Evolutionary conservation across 768 basidiomycete species (phyloP), one percentile per base, ranked within the genome.

Genomic region (Tulasnella calospora): DNA sequence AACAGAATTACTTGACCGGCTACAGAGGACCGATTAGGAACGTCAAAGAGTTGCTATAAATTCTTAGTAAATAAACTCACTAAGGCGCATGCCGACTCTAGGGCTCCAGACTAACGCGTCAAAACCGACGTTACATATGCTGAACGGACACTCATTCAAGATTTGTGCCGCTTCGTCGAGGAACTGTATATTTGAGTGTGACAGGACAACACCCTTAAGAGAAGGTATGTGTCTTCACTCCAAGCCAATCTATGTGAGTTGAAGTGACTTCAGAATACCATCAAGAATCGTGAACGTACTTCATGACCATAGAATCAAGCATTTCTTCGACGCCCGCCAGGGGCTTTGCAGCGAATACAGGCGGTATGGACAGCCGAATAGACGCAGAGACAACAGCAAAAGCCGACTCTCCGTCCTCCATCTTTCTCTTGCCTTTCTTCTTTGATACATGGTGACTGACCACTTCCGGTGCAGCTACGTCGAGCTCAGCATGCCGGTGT

Each of bases 221-320:
- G 94, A 89, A 67, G 93, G 92, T 78, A 94, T 90, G 84, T 98
- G 95, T 86, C 96, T 98, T 67, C 61, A 67, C 61, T 67, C 61
- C 61, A 61, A 61, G 30, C 8, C 57, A 67, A 67, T 35, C 30
- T 6, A 67, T 67, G 30, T 67, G 46, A 76, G 40, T 57, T 47
- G 33, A 30, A 44, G 17, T 23, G n/a, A 5, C 35, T 79, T 10
- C 12, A 44, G 38, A 67, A 51, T 12, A 57, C 35, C 23, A 21
- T 23, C 41, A 33, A 35, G 23, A 27, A 21, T 27, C 19, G 46
- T 40, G 41, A 72, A 85, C 89, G 81, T 82, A 96, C 96, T 94
- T 90, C 96, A 98, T 97, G 19, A 97, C 85, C 92, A 98, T 92
- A 10, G 93, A 94, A 84, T 98, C 95, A 23, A 98, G 86, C 89